Conservation (phyloP, 805 yeast species). For the Starmera quercuum region DNA sequence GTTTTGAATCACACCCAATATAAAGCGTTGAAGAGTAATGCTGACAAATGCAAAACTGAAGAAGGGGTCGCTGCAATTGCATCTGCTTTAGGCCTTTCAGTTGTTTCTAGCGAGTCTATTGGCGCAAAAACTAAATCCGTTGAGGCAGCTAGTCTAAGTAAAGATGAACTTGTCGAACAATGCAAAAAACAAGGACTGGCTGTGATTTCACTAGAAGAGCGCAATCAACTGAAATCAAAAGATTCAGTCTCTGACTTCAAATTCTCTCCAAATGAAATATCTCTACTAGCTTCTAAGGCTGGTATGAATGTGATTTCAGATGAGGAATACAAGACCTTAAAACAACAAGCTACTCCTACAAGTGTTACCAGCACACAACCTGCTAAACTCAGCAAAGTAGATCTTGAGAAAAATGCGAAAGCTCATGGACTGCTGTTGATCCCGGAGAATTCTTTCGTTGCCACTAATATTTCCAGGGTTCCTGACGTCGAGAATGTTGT, state of each 20-base stretch:
- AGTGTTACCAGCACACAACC: not conserved
- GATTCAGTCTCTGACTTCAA: conserved; percentile 8
- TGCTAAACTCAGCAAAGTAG: conserved; percentile 9
- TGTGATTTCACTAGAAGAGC: conserved; percentile 25
- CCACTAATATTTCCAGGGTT: conserved; percentile 49
- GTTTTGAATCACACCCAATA: conserved; percentile 24
- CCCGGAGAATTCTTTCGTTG: conserved; percentile 52
- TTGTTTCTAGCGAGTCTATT: not conserved
- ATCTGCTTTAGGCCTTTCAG: conserved; percentile 1
- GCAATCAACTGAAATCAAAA: conserved; percentile 17
- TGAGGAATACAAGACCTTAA: conserved; percentile 24
- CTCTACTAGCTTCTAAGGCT: conserved; percentile 21
- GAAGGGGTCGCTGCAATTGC: conserved; percentile 1
- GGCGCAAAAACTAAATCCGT: not conserved
- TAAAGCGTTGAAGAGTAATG: conserved; percentile 8
- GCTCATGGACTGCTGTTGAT: conserved; percentile 43
- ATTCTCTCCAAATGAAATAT: conserved; percentile 2
- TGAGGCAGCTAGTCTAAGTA: not conserved
- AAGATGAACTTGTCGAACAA: conserved; percentile 6
- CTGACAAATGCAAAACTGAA: not conserved
- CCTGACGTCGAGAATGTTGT: conserved; percentile 53
- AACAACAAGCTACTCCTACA: conserved; percentile 16
- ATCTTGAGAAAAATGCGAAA: conserved; percentile 33
- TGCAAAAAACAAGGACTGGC: conserved; percentile 27
- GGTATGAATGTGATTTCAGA: conserved; percentile 28